Conservation (phyloP, 768 basidiomycete genomes). For the Mycena kentingensis region DNA sequence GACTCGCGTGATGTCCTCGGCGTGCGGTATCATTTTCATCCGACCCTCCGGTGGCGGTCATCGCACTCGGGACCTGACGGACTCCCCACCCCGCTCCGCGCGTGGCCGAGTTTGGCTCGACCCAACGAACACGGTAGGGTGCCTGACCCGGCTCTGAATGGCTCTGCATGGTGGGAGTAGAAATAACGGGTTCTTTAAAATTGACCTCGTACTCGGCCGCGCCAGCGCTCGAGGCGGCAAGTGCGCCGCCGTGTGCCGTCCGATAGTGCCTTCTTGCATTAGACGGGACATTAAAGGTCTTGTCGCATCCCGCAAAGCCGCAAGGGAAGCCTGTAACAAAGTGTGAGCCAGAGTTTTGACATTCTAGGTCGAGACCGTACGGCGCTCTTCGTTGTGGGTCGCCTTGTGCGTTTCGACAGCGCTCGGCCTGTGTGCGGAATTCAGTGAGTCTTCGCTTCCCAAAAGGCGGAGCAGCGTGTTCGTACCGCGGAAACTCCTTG, state of each 20-base stretch:
- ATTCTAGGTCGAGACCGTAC: slow-evolving; percentile 38
- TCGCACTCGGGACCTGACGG: too few species aligned
- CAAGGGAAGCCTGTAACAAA: slow-evolving; percentile 49
- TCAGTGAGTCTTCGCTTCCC: slow-evolving; percentile 1
- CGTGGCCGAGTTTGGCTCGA: background rate
- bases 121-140: background rate
- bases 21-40: too few species aligned
- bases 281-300: slow-evolving; percentile 75
- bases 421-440: slow-evolving; percentile 46
- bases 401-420: slow-evolving; percentile 62
- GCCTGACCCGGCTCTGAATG: background rate
- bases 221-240: slow-evolving; percentile 10
- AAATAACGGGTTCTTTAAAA: background rate
- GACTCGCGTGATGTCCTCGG: too few species aligned
- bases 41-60: too few species aligned
- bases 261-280: slow-evolving; percentile 81
- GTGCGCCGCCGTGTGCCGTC: slow-evolving; percentile 66
- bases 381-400: slow-evolving; percentile 53
- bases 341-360: too few species aligned
- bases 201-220: background rate
- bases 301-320: slow-evolving; percentile 58
- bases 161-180: background rate
- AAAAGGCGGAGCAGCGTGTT: background rate
- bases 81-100: too few species aligned
- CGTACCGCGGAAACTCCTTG: slow-evolving; percentile 54